Evolutionary conservation across 352 stramenopile genomes (phyloP).

Genomic region (Globisporangium carolinianum): DNA sequence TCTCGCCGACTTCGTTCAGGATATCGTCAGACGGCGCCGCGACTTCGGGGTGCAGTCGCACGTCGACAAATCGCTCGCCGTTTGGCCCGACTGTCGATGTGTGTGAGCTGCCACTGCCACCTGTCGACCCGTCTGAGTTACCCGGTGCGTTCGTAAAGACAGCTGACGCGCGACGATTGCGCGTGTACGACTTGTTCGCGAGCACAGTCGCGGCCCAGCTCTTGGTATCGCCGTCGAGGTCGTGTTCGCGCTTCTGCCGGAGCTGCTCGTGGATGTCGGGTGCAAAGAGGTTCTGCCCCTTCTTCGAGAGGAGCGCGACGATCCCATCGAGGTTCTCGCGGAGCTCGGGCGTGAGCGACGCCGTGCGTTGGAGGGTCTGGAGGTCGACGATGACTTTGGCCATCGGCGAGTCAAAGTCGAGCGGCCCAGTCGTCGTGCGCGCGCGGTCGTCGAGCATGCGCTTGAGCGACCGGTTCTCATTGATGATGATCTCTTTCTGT

Average conservation of each 20-base stretch:
- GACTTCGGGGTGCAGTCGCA: conserved; percentile 43
- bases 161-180: conserved; percentile 28
- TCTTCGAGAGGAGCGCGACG: conserved; percentile 54
- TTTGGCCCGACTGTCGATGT: conserved; percentile 8
- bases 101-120: not conserved
- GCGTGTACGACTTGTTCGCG: conserved; percentile 63
- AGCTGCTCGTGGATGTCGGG: conserved; percentile 77
- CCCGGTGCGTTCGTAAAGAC: no score
- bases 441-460: conserved; percentile 63
- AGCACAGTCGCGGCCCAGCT: conserved; percentile 77
- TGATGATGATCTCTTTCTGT: conserved; percentile 76
- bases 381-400: conserved; percentile 66
- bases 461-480: conserved; percentile 78
- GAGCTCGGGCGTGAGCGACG: conserved; percentile 54
- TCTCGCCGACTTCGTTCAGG: conserved; percentile 32
- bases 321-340: conserved; percentile 60
- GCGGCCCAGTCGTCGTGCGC: conserved; percentile 40
- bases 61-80: conserved; percentile 35
- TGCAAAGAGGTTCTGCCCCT: conserved; percentile 80
- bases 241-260: conserved; percentile 50
- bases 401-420: conserved; percentile 73
- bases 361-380: conserved; percentile 61
- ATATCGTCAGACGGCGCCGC: conserved; percentile 49
- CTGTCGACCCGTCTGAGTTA: conserved; percentile 20
- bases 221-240: conserved; percentile 78